These are phyloP conservation scores for Picea mariana DNA, from an alignment of 83 land plant species.

Conservation along the genomic window DNA sequence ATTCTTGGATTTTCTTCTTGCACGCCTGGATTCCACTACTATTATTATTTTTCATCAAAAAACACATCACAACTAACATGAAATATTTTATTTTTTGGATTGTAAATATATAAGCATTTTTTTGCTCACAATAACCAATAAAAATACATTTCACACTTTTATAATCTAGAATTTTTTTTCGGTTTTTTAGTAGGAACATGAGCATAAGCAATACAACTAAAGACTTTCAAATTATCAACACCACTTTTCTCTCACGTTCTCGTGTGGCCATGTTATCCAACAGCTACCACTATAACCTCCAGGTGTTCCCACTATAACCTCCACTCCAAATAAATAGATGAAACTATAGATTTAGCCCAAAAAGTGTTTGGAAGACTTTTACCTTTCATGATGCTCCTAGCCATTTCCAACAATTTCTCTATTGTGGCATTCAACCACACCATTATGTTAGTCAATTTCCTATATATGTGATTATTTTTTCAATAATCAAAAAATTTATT, in stretches of 20 bases:
- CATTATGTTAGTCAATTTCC: slow-evolving; percentile 9
- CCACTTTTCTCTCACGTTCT: not conserved
- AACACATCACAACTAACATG: no score
- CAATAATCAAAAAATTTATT: no score
- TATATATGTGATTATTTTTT: no score
- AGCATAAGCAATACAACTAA: not conserved
- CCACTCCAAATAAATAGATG: not conserved
- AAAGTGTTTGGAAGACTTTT: slow-evolving; percentile 19
- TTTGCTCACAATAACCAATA: no score
- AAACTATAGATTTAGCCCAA: slow-evolving; percentile 28
- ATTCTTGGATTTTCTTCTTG: no score
- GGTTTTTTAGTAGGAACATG: not conserved
- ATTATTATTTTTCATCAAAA: no score
- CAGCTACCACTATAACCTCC: no score
- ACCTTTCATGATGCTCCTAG: slow-evolving; percentile 14
- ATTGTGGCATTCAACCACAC: slow-evolving; percentile 16
- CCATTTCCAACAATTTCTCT: slow-evolving; percentile 18
- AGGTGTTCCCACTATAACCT: no score
- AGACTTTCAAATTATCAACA: slow-evolving; percentile 6
- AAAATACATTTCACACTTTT: not conserved
- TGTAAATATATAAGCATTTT: no score
- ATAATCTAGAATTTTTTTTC: no score
- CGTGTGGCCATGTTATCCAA: not conserved
- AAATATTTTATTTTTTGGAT: no score
- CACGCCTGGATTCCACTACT: no score